Percentiles rank a stretch among this genome's conserved stretches.
Conservation (phyloP, 495 filamentous ascomycete genomes). For the Tuber aestivum region DNA sequence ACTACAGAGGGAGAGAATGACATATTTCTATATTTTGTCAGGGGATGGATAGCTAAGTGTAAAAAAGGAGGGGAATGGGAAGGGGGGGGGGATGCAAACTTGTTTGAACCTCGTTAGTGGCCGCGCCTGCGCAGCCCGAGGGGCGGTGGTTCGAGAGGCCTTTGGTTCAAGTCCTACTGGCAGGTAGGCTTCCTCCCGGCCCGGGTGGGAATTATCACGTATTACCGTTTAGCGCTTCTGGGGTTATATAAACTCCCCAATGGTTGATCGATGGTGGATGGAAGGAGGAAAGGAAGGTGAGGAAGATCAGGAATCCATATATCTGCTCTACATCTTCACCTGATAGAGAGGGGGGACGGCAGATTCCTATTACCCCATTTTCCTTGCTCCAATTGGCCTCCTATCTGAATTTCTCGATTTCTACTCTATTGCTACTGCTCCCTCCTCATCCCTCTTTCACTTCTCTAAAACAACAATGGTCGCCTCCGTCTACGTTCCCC, state of each 20-base stretch:
- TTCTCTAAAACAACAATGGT: conserved; percentile 19
- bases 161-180: background rate
- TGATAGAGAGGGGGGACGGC: background rate
- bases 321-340: background rate
- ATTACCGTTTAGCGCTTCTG: background rate
- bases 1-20: background rate
- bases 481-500: conserved; percentile 10
- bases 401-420: background rate
- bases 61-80: background rate
- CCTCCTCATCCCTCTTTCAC: background rate
- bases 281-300: background rate
- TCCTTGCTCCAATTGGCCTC: background rate
- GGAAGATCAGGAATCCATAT: background rate
- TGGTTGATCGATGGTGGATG: background rate
- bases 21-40: background rate
- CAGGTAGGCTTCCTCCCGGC: background rate
- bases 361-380: background rate
- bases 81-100: background rate
- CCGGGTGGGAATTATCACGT: background rate
- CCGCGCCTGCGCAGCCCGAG: background rate
- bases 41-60: background rate
- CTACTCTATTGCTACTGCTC: background rate
- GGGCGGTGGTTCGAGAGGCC: background rate
- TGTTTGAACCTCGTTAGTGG: background rate
- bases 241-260: background rate